Conservation (phyloP, 768 basidiomycete species). For the Polyporus arcularius region DNA sequence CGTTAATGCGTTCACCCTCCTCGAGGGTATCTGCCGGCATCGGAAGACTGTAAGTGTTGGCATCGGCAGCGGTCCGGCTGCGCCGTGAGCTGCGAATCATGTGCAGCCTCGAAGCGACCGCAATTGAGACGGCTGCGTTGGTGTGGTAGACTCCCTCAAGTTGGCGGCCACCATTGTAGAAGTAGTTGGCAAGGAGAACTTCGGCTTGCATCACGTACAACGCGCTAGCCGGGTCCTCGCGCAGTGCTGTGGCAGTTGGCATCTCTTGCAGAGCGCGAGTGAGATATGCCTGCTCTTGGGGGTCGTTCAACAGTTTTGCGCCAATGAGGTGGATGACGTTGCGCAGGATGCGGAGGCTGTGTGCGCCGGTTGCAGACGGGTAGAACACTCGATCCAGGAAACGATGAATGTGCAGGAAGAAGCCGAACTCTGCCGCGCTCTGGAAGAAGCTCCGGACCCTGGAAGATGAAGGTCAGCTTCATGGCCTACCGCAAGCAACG, state of each 20-base stretch:
- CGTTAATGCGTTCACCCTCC: slow-evolving; percentile 66
- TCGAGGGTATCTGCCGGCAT: slow-evolving; percentile 48
- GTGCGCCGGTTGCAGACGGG: slow-evolving; percentile 30
- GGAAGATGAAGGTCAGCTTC: not conserved
- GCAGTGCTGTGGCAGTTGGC: slow-evolving; percentile 39
- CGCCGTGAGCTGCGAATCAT: slow-evolving; percentile 30
- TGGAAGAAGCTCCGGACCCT: slow-evolving; percentile 43
- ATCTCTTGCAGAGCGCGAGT: slow-evolving; percentile 49
- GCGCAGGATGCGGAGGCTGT: slow-evolving; percentile 43
- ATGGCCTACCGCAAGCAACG: not conserved
- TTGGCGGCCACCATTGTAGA: slow-evolving; percentile 58
- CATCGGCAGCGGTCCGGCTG: slow-evolving; percentile 23
- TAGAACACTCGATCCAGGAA: slow-evolving; percentile 36
- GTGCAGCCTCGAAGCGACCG: slow-evolving; percentile 29
- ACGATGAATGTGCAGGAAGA: slow-evolving; percentile 57
- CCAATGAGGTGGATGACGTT: slow-evolving; percentile 39
- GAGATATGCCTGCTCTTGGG: slow-evolving; percentile 45
- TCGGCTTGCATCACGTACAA: slow-evolving; percentile 37
- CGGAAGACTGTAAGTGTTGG: slow-evolving; percentile 30
- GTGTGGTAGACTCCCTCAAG: slow-evolving; percentile 59
- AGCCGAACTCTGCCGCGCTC: slow-evolving; percentile 59
- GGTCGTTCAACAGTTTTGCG: slow-evolving; percentile 28
- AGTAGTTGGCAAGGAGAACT: slow-evolving; percentile 65
- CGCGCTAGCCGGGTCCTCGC: slow-evolving; percentile 37
- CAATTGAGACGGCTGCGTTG: slow-evolving; percentile 43